These are phyloP conservation scores for Typha latifolia DNA, from an alignment of 176 grass and related monocot genomes.

Conservation along the genomic window DNA sequence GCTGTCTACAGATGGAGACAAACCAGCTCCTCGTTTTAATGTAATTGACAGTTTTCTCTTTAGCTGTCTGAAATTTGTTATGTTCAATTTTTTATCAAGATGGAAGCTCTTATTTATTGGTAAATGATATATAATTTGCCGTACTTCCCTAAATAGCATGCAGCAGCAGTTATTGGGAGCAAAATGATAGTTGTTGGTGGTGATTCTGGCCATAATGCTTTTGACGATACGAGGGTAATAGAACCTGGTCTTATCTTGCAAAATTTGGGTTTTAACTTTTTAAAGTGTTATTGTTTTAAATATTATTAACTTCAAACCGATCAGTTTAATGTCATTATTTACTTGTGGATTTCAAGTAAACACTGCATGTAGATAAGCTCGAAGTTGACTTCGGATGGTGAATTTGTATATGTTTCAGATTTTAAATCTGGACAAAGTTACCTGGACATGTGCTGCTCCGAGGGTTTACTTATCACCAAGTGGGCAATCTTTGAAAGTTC, in stretches of 20 bases:
- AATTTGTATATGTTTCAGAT: slow-evolving; percentile 53
- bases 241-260: not conserved
- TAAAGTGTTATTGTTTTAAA: not conserved
- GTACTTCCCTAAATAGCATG: slow-evolving; percentile 55
- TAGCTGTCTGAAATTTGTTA: not conserved
- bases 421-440: slow-evolving; percentile 79
- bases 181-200: slow-evolving; percentile 96
- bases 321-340: not conserved
- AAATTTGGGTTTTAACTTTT: not conserved
- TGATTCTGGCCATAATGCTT: slow-evolving; percentile 53
- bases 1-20: slow-evolving; percentile 64
- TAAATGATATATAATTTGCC: not conserved
- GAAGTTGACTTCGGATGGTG: slow-evolving; percentile 17
- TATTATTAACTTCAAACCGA: not conserved
- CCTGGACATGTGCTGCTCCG: slow-evolving; percentile 54
- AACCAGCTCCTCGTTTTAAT: slow-evolving; percentile 69
- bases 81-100: not conserved
- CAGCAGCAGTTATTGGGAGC: slow-evolving; percentile 80
- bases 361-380: not conserved
- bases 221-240: slow-evolving; percentile 86
- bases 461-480: slow-evolving; percentile 47
- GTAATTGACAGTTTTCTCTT: slow-evolving; percentile 33
- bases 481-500: slow-evolving; percentile 50
- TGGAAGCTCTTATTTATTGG: too few species aligned
- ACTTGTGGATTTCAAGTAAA: slow-evolving; percentile 3